A percentile compares a stretch with the other conserved stretches of the same genome.
Evolutionary conservation across 2,329 filamentous ascomycete genomes (phyloP).

Genomic region (Aureobasidium sp.): DNA sequence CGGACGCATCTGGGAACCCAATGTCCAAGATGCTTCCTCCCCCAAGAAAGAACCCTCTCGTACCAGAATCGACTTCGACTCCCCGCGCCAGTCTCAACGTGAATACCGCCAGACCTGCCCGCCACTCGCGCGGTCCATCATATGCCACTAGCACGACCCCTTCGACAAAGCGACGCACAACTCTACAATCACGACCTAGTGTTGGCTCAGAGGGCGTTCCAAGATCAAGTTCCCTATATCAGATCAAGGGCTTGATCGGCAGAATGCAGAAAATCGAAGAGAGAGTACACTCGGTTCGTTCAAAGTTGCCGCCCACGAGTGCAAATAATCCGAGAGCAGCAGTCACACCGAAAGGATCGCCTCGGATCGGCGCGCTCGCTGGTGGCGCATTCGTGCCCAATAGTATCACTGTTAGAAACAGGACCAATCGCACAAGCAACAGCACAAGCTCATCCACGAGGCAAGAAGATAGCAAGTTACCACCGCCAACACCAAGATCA

Average conservation of each 20-base stretch:
- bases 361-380: constrained; percentile 38
- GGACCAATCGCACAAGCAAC: constrained; percentile 58
- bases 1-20: constrained; percentile 64
- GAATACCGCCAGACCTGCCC: constrained; percentile 36
- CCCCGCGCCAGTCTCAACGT: constrained; percentile 44
- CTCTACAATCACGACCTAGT: constrained; percentile 31
- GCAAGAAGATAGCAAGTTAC: constrained; percentile 18
- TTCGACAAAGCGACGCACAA: constrained; percentile 42
- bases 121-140: constrained; percentile 54
- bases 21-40: constrained; percentile 35
- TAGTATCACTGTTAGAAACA: constrained; percentile 57
- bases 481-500: constrained; percentile 18
- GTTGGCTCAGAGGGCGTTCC: constrained; percentile 37
- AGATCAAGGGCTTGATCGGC: constrained; percentile 87
- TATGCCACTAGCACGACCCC: constrained; percentile 34
- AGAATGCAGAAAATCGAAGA: constrained; percentile 97
- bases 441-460: constrained; percentile 37
- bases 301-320: constrained; percentile 78
- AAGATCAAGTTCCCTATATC: constrained; percentile 69
- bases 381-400: constrained; percentile 43
- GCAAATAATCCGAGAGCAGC: constrained; percentile 72
- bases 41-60: constrained; percentile 38
- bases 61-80: constrained; percentile 45
- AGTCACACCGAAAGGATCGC: constrained; percentile 41
- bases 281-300: constrained; percentile 82